Evolutionary conservation across 805 yeast species (phyloP).

Genomic region (Ogataea chonburiensis): DNA sequence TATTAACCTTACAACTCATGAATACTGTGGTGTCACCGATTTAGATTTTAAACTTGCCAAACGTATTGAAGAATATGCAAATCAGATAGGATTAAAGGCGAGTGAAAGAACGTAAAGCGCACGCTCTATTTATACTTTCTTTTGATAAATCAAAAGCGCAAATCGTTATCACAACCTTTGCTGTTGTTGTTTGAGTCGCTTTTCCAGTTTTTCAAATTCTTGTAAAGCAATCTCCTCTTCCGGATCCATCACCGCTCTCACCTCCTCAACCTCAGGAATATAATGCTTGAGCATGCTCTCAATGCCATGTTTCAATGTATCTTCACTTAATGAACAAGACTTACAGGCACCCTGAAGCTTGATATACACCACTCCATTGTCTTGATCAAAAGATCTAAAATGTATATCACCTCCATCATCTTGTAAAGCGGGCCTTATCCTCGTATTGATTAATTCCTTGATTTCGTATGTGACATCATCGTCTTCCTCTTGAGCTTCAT

Average conservation of each 20-base stretch:
- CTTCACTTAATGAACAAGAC: constrained; percentile 66
- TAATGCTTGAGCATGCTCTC: constrained; percentile 71
- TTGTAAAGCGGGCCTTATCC: constrained; percentile 71
- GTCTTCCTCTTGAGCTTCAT: constrained; percentile 51
- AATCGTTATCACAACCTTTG: no score
- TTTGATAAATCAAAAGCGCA: no score
- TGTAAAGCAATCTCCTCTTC: constrained; percentile 61
- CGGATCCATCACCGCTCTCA: constrained; percentile 40
- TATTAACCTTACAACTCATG: constrained; percentile 64
- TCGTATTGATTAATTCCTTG: constrained; percentile 65
- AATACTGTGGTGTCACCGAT: constrained; percentile 50
- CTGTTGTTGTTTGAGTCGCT: constrained; percentile 41
- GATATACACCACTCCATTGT: constrained; percentile 55
- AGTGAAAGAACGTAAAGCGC: not conserved
- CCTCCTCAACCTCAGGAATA: constrained; percentile 64
- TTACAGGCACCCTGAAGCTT: constrained; percentile 69
- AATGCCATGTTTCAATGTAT: constrained; percentile 65
- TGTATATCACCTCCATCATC: constrained; percentile 78
- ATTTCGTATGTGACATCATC: constrained; percentile 67
- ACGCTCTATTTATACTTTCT: no score
- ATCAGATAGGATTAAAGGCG: constrained; percentile 14
- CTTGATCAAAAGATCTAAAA: constrained; percentile 57
- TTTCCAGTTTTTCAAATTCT: constrained; percentile 84
- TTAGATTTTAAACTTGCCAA: constrained; percentile 59
- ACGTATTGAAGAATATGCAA: constrained; percentile 40